Evolutionary conservation across 2,329 filamentous ascomycete genomes (phyloP), one percentile per base, ranked within the genome.

Genomic region (Aureobasidium sp.): DNA sequence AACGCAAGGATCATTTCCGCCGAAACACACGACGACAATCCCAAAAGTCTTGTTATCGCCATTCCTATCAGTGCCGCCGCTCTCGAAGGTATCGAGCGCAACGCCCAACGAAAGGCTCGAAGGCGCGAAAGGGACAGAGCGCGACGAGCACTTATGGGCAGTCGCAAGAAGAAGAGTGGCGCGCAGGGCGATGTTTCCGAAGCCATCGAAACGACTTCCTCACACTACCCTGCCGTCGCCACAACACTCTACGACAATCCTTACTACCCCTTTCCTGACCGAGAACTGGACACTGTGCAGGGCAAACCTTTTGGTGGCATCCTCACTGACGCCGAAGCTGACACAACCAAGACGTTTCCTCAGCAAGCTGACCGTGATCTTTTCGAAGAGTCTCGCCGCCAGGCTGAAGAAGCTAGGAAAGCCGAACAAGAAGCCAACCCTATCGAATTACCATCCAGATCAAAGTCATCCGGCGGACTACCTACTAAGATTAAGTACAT

Each of bases 401-500:
- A 89, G 69, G 93, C 93, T 0, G 94, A 97, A 73, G 90, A 95
- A 64, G 90, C 93, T 69, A 96, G 93, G 89, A 88, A 91, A 70
- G 83, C 85, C 67, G 85, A 86, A 67, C 78, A 83, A 27, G 73
- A 85, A 76, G 86, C 92, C 66, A 83, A 83, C 32, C 76, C 81
- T 27, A 39, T 42, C n/a, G 59, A 62, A 27, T 15, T 48, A 10
- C 78, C 84, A 21, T 68, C 70, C 13, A 67, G 71, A 55, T 65
- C 69, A 8, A 96, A 96, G 71, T 79, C 87, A 3, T 85, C 86
- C n/a, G 90, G 90, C n/a, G 90, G 90, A 0, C 90, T 91, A 32
- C 90, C 91, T 5, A 97, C 92, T 73, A 94, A 97, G 76, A 97
- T 99, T 73, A 95, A 97, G 74, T 97, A 92, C 76, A 96, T 99